Conservation (phyloP, 257 asterid species). For the Jacaranda mimosifolia region DNA sequence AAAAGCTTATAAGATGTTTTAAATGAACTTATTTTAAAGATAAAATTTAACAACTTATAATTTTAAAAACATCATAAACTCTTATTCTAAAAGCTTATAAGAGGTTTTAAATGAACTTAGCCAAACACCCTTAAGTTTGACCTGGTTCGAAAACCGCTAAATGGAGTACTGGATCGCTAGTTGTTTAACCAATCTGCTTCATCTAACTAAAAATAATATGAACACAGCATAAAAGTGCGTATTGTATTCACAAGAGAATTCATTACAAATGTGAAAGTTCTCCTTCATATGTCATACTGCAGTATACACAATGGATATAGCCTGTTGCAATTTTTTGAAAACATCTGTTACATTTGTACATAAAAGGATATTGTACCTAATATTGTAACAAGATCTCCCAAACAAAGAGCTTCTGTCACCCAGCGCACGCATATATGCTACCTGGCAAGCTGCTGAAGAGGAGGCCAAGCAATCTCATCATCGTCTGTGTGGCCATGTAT, state of each 20-base stretch:
- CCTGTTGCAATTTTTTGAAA: conserved; percentile 17
- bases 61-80: too few relatives aligned
- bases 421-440: conserved; percentile 36
- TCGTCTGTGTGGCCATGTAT: conserved; percentile 83
- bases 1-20: too few relatives aligned
- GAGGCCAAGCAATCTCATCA: conserved; percentile 92
- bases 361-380: conserved; percentile 13
- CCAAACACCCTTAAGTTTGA: not conserved
- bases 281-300: conserved; percentile 14
- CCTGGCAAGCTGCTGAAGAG: conserved; percentile 67
- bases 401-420: conserved; percentile 31
- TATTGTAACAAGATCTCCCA: conserved; percentile 35
- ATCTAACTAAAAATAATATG: not conserved
- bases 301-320: conserved; percentile 25
- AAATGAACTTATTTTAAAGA: too few relatives aligned
- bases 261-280: conserved; percentile 19
- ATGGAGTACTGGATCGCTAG: not conserved
- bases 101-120: too few relatives aligned
- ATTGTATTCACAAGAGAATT: conserved; percentile 33
- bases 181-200: not conserved
- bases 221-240: not conserved
- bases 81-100: too few relatives aligned
- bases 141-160: not conserved
- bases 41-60: too few relatives aligned
- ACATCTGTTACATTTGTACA: conserved; percentile 27